Base-by-base conservation (phyloP, 495 filamentous ascomycete species). In the Bryoglossum gracile region DNA sequence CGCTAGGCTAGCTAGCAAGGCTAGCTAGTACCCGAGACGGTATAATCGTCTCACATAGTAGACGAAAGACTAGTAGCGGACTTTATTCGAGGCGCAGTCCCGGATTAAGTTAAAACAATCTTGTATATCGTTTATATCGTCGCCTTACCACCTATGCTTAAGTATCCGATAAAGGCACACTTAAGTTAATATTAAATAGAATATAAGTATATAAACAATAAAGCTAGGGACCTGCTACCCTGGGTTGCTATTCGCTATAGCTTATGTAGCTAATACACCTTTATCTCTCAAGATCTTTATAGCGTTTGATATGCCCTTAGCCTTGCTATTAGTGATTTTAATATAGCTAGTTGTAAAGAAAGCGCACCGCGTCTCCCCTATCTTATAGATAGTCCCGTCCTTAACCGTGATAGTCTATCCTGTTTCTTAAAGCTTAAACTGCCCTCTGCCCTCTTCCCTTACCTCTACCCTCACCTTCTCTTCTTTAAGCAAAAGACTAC, bases 401-500 rank as follows among this genome's bases (percentile, higher is more conserved):
- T 51, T 37, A 10, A 51, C 40, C 32, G 16, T 51, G 9, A 51
- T 26, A 51, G 24, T 34, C 48, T 26, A 51, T 51, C 3, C 39
- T 51, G 26, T 51, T 37, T 45, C 48, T 45, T 19, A 22, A 45
- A 37, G 28, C 33, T 2, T 26, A 14, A 51, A 51, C 28, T 51
- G 39, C 48, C 18, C 39, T 36, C 1, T 51, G 1, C 19, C 26
- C 28, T 34, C 39, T 24, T 17, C 46, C 46, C 35, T 30, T 13
- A 30, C 45, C 14, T 19, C 32, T 48, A 26, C 45, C 30, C 13
- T 48, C 21, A 48, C 40, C 28, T 34, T 26, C 28, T 17, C 46
- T 36, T 50, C 46, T 43, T 23, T 33, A 42, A 50, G 36, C 36
- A 50, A 50, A 42, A 50, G 34, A 50, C 46, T 50, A 28, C 36